Evolutionary conservation across 2,329 filamentous ascomycete species (phyloP).

Genomic region (Coniochaeta ligniaria): DNA sequence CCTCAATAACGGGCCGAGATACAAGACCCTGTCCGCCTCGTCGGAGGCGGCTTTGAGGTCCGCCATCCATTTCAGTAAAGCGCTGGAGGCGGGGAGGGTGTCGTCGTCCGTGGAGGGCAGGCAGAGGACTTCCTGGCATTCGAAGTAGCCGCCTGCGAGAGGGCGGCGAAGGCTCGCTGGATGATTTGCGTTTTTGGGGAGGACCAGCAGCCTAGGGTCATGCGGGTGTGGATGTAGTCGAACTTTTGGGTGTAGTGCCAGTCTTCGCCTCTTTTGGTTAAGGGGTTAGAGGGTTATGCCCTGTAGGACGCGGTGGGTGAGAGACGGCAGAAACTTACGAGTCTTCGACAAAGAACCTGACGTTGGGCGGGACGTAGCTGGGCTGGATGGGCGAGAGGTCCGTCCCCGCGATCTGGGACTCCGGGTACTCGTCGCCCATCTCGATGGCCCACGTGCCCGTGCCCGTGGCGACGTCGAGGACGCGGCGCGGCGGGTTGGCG

Average conservation of each 20-base stretch:
- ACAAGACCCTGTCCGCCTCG: slow-evolving; percentile 11
- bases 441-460: slow-evolving; percentile 62
- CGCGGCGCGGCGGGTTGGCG: slow-evolving; percentile 17
- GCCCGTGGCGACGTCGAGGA: slow-evolving; percentile 37
- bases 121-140: slow-evolving; percentile 41
- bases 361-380: slow-evolving; percentile 59
- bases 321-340: slow-evolving; percentile 22
- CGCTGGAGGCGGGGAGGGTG: slow-evolving; percentile 11
- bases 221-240: slow-evolving; percentile 47
- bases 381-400: slow-evolving; percentile 65
- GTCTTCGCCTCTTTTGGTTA: slow-evolving; percentile 28
- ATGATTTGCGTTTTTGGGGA: slow-evolving; percentile 43
- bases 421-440: slow-evolving; percentile 55
- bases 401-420: slow-evolving; percentile 51
- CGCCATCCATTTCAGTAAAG: slow-evolving; percentile 11
- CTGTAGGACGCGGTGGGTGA: not conserved
- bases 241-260: slow-evolving; percentile 48
- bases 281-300: not conserved
- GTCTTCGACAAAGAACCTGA: slow-evolving; percentile 69
- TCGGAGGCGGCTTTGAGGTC: slow-evolving; percentile 12
- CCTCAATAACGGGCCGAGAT: slow-evolving; percentile 11
- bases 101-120: slow-evolving; percentile 16
- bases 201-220: slow-evolving; percentile 40
- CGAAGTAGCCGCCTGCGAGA: slow-evolving; percentile 46
- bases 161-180: slow-evolving; percentile 38